Evolutionary conservation across 345 rosid genomes (phyloP), one percentile per base, ranked within the genome.

Genomic region (Psidium friedrichsthalianum): DNA sequence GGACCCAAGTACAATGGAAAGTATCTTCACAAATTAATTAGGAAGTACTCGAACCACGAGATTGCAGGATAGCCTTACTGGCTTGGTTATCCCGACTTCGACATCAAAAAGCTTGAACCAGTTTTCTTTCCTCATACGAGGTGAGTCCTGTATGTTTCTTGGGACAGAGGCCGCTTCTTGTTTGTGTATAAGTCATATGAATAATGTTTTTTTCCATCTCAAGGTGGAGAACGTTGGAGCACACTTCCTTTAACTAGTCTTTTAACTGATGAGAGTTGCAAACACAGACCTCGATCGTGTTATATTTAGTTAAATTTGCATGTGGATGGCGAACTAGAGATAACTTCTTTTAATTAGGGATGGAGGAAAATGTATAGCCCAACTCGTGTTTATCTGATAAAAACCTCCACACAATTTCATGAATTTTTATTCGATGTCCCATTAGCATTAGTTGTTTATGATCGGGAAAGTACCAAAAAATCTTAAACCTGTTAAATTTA

Each of bases 1-100:
- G 84, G 84, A 53, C 84, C 84, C 6, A 54, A 82, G 57, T 82
- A 82, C 24, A 5, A 54, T 36, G 84, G 84, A 36, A 25, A 29
- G 61, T 82, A 82, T 29, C 58, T 82, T 55, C 61, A 82, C 58
- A 36, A 52, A 5, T 20, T 82, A 6, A 6, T 82, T 24, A 82
- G 42, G 47, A 25, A 20, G 25, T 52, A 51, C 84, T 82, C 3
- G 58, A 53, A 54, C 58, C 24, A 52, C 61, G 27, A 51, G 84
- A n/a, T 5, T 82, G 42, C 56, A 42, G n/a, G 78, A 87, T 56
- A 57, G 86, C 24, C 51, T 89, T 24, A 86, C 91, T n/a, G 82
- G 88, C 11, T 83, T 89, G 18, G 86, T 89, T 8, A 89, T 89
- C 56, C 89, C 91, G 13, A 86, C 91, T 89, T 89, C 56, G 89